A percentile compares a stretch with the other conserved stretches of the same genome.
Conservation (phyloP, 2,329 filamentous ascomycete genomes). For the Cryphonectria naterciae region DNA sequence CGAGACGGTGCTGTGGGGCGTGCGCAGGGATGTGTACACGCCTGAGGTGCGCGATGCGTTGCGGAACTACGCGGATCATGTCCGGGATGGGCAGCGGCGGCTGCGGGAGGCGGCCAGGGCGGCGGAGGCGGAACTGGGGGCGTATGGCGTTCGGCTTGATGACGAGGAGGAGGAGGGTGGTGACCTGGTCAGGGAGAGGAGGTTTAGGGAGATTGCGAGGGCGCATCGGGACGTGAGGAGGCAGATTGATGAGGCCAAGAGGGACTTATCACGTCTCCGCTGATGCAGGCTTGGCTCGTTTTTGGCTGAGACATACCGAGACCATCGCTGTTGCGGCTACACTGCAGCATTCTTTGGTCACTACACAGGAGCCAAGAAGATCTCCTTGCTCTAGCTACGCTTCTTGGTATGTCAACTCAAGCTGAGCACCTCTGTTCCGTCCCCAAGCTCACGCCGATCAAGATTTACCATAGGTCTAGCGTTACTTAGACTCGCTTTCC, state of each 20-base stretch:
- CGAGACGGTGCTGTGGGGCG: conserved; percentile 39
- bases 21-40: conserved; percentile 49
- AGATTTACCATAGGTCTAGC: not conserved
- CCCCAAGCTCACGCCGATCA: not conserved
- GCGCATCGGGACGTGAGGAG: conserved; percentile 54
- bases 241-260: conserved; percentile 54
- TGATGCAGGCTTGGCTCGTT: not conserved
- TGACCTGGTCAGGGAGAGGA: conserved; percentile 48
- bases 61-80: conserved; percentile 51
- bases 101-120: conserved; percentile 48
- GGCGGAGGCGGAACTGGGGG: conserved; percentile 48
- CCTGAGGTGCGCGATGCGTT: conserved; percentile 49
- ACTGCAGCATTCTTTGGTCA: not conserved
- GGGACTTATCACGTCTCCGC: conserved; percentile 44
- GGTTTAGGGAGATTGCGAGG: conserved; percentile 58
- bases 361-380: not conserved
- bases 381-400: not conserved
- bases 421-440: not conserved
- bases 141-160: conserved; percentile 51
- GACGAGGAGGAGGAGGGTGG: conserved; percentile 20
- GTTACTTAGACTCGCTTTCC: not conserved
- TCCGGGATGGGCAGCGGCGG: conserved; percentile 53
- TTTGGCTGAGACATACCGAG: not conserved
- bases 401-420: not conserved
- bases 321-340: not conserved